Conservation (phyloP, 2,329 filamentous ascomycete genomes). For the Penicillium sclerotigenum region DNA sequence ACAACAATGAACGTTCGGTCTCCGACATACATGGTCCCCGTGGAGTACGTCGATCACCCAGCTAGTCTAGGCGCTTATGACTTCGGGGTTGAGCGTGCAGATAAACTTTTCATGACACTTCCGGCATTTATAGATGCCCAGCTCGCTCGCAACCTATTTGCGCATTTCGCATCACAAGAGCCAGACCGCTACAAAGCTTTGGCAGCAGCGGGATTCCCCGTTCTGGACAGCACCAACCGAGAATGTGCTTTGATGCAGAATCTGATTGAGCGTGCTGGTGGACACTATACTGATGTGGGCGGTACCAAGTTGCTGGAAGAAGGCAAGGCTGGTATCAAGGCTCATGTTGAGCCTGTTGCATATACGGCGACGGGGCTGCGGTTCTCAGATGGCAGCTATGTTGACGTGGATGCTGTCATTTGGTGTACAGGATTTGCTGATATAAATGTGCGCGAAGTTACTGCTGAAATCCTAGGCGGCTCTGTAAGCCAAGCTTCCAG, state of each 20-base stretch:
- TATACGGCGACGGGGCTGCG: neutral
- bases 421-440: neutral
- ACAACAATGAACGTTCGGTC: slow-evolving; percentile 48
- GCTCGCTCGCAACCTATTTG: slow-evolving; percentile 18
- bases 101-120: slow-evolving; percentile 7
- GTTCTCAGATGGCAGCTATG: neutral
- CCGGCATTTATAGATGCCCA: slow-evolving; percentile 13
- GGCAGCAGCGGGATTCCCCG: slow-evolving; percentile 36
- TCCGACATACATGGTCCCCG: slow-evolving; percentile 35
- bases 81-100: slow-evolving; percentile 11
- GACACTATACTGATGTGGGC: slow-evolving; percentile 44
- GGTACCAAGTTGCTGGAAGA: slow-evolving; percentile 24
- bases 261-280: slow-evolving; percentile 40
- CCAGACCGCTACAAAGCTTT: slow-evolving; percentile 37
- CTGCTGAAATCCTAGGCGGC: neutral
- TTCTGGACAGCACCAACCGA: slow-evolving; percentile 30
- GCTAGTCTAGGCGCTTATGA: slow-evolving; percentile 29
- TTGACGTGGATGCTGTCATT: neutral
- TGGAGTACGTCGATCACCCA: slow-evolving; percentile 22
- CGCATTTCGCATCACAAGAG: slow-evolving; percentile 26
- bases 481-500: neutral
- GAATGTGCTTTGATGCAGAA: slow-evolving; percentile 29
- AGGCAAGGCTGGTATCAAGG: neutral
- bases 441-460: too few species aligned
- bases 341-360: neutral